phyloP scores from a whole-genome alignment of 139 green algal species.

The Ostreobium quekettii region DNA sequence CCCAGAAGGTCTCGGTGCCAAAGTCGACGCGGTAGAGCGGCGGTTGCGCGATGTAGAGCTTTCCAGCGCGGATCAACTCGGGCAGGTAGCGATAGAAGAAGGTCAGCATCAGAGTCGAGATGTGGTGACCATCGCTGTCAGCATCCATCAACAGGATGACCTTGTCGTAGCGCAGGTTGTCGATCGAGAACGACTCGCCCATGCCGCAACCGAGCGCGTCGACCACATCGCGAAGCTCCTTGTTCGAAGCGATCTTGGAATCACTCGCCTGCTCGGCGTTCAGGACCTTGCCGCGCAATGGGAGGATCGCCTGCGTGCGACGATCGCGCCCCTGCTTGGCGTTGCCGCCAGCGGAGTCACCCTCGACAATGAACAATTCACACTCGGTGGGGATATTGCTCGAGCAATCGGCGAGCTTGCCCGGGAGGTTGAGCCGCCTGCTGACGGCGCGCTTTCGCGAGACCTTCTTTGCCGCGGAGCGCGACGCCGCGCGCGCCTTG shows the following conservation, averaged over 20 bases:
- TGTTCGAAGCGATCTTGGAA: conserved; percentile 86
- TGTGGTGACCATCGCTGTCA: conserved; percentile 97
- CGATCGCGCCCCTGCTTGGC: conserved; percentile 91
- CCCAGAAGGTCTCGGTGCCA: background rate
- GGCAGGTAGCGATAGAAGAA: conserved; percentile 98
- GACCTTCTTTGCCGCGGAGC: conserved; percentile 82
- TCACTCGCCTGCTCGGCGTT: conserved; percentile 88
- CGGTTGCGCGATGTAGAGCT: conserved; percentile 90
- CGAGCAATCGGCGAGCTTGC: conserved; percentile 94
- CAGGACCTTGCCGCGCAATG: conserved; percentile 94
- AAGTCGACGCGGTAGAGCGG: conserved; percentile 83
- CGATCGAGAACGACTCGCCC: conserved; percentile 45
- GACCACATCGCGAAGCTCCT: conserved; percentile 87
- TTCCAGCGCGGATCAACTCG: no score
- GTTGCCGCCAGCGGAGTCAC: conserved; percentile 88
- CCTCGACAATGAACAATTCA: conserved; percentile 98
- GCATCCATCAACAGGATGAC: conserved; percentile 97
- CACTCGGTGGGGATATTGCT: conserved; percentile 21
- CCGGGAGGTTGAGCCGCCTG: no score
- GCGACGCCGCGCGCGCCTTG: conserved; percentile 28
- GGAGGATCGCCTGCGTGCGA: conserved; percentile 82
- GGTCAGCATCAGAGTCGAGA: conserved; percentile 94
- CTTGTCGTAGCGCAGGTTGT: conserved; percentile 54
- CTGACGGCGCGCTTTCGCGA: no score
- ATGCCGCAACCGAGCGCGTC: conserved; percentile 82